Base-by-base conservation (phyloP, 2,329 filamentous ascomycete species). In the Colletotrichum cereale region DNA sequence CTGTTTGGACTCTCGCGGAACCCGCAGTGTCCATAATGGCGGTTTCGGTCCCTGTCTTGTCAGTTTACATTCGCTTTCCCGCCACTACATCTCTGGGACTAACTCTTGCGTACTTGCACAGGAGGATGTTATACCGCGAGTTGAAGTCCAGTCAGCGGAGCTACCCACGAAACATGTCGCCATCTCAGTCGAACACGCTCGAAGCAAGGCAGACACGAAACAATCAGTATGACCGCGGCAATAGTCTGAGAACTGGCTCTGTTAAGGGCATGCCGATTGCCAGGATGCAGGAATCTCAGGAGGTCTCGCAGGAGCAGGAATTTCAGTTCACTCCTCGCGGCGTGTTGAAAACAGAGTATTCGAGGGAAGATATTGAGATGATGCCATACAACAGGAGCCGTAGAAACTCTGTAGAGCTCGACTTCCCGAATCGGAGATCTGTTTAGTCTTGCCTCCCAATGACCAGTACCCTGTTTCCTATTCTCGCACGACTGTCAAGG, bases 11-110 rank as follows among this genome's bases (percentile, higher is more conserved):
- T 1, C 42, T 81, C 42, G 75, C 78, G 0, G 80, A 81, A 44
- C 80, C 80, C 5, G 79, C 80, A 1, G 79, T 76, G 0, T 80
- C 80, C 0, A 81, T 81, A 62, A 81, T 81, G 79, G 80, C 80
- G 11, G 75, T 80, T 1, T 81, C 75, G 1, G 79, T 81, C 29
- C 80, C 80, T 1, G 74, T 81, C 2, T 52, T 81, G 79, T 81
- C 72, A 71, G 79, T 75, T 10, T n/a, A 34, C 4, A 1, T 6
- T 16, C 12, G 5, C 26, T 5, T 1, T 1, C 16, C 4, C 0
- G 8, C n/a, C 2, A 2, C 5, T 14, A 14, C 14, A 11, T 24
- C 62, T 50, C 34, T 53, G 47, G 5, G 14, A 1, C 53, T 55
- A 56, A 38, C 48, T 36, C 29, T 12, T n/a, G 38, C 31, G 11